These are phyloP conservation scores for Pseudogymnoascus sp. DNA, from an alignment of 2,329 filamentous ascomycete species.

Conservation along the genomic window DNA sequence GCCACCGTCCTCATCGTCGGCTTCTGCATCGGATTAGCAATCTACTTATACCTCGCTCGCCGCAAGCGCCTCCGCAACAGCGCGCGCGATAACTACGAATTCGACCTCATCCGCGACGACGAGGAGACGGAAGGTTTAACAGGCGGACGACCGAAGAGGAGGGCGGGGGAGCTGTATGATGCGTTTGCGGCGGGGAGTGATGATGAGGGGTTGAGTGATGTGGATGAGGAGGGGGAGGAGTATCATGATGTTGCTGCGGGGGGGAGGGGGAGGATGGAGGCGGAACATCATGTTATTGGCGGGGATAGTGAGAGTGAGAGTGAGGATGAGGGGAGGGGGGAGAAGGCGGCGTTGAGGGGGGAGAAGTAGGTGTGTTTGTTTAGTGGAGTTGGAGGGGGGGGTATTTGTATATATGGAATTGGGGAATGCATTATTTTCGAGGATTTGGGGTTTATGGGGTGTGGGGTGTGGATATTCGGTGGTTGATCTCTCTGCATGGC, in stretches of 20 bases:
- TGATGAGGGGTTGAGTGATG: constrained; percentile 46
- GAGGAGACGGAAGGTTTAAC: constrained; percentile 51
- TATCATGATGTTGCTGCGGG: constrained; percentile 25
- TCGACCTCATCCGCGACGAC: constrained; percentile 81
- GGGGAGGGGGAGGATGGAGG: background rate
- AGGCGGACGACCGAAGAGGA: constrained; percentile 37
- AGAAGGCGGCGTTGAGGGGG: background rate
- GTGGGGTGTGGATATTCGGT: background rate
- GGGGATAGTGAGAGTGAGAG: constrained; percentile 19
- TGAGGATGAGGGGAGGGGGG: constrained; percentile 11
- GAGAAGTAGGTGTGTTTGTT: background rate
- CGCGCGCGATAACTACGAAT: constrained; percentile 79
- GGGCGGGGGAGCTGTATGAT: constrained; percentile 90
- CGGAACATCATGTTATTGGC: constrained; percentile 12
- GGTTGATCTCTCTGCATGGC: background rate
- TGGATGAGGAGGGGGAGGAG: constrained; percentile 36
- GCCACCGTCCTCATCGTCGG: constrained; percentile 72
- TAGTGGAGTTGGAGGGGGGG: background rate
- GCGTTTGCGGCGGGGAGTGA: constrained; percentile 89
- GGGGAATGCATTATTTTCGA: background rate
- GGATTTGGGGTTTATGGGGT: background rate
- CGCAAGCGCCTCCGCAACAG: constrained; percentile 67
- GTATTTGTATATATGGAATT: background rate
- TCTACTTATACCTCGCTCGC: constrained; percentile 73
- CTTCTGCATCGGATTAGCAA: constrained; percentile 73